Evolutionary conservation across 1,284 basidiomycete genomes (phyloP).

Genomic region (Coniferiporia sulphurascens): DNA sequence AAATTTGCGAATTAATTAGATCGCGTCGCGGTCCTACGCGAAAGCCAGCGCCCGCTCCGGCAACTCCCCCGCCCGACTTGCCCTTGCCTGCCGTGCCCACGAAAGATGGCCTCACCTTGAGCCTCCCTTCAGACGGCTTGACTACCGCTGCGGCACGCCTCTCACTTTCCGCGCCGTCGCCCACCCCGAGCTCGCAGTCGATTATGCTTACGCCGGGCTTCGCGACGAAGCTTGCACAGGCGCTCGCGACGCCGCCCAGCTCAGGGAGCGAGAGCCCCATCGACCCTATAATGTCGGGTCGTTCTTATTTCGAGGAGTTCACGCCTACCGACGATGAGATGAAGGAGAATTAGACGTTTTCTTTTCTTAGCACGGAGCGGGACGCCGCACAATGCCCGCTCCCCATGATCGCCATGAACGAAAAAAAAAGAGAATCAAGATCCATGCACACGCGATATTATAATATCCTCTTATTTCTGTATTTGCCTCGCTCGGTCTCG

Average conservation of each 20-base stretch:
- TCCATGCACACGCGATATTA: neutral
- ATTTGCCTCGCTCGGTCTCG: too few species aligned
- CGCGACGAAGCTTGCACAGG: conserved; percentile 14
- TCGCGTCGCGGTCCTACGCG: conserved; percentile 28
- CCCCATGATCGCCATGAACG: neutral
- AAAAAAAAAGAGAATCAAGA: neutral
- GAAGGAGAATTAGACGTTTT: conserved; percentile 38
- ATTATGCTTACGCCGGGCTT: conserved; percentile 15
- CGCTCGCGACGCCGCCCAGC: conserved; percentile 12
- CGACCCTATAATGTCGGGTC: conserved; percentile 20
- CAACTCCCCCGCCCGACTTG: conserved; percentile 30
- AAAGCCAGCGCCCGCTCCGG: conserved; percentile 29
- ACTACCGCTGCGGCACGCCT: neutral
- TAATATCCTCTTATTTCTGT: neutral
- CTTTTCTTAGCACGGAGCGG: conserved; percentile 24
- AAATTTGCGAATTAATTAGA: conserved; percentile 25
- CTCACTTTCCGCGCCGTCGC: conserved; percentile 1
- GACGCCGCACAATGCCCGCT: neutral
- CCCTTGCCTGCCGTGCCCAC: conserved; percentile 31
- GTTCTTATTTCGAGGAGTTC: conserved; percentile 13
- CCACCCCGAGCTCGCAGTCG: conserved; percentile 11
- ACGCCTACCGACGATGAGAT: conserved; percentile 22
- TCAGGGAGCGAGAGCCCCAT: conserved; percentile 18
- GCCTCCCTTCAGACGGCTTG: conserved; percentile 16
- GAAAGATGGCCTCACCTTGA: conserved; percentile 17